These are phyloP conservation scores for Marchantia paleacea DNA, from an alignment of 225 moss, liverwort and hornwort genomes.

Conservation along the genomic window DNA sequence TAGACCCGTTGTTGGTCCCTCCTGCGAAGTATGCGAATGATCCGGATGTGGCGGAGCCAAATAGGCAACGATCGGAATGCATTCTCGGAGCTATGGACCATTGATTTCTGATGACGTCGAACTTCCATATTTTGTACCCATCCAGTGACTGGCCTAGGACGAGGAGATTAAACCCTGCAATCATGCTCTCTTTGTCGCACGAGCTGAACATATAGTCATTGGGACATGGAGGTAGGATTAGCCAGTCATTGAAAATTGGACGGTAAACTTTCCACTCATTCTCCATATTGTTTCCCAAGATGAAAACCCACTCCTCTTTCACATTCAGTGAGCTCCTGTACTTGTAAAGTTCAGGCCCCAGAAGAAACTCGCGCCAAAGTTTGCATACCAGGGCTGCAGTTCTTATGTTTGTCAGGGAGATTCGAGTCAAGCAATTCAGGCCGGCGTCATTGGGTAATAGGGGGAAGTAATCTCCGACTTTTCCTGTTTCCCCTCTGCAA, in stretches of 20 bases:
- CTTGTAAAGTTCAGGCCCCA: constrained; percentile 52
- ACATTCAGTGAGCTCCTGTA: constrained; percentile 40
- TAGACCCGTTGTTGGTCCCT: constrained; percentile 22
- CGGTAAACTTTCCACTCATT: constrained; percentile 67
- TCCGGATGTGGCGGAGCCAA: constrained; percentile 40
- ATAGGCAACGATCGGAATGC: constrained; percentile 38
- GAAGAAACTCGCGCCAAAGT: constrained; percentile 54
- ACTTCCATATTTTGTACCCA: constrained; percentile 45
- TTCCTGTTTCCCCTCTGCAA: background rate
- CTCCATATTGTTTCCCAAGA: constrained; percentile 35
- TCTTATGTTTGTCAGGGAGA: constrained; percentile 52
- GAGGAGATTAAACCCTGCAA: constrained; percentile 66
- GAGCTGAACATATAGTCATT: constrained; percentile 65
- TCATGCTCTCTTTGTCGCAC: constrained; percentile 74
- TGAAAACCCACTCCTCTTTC: constrained; percentile 69
- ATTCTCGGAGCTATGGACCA: constrained; percentile 38
- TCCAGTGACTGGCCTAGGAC: constrained; percentile 59
- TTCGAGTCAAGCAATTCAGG: constrained; percentile 45
- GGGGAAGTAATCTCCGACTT: constrained; percentile 30
- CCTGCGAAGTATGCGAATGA: constrained; percentile 40
- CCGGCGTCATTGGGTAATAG: constrained; percentile 50
- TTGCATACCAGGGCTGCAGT: constrained; percentile 52
- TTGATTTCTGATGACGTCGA: constrained; percentile 7
- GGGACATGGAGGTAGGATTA: constrained; percentile 60
- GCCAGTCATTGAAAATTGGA: constrained; percentile 53